Conservation (phyloP, 116 monocot species). For the Papilionanthe hybrid region DNA sequence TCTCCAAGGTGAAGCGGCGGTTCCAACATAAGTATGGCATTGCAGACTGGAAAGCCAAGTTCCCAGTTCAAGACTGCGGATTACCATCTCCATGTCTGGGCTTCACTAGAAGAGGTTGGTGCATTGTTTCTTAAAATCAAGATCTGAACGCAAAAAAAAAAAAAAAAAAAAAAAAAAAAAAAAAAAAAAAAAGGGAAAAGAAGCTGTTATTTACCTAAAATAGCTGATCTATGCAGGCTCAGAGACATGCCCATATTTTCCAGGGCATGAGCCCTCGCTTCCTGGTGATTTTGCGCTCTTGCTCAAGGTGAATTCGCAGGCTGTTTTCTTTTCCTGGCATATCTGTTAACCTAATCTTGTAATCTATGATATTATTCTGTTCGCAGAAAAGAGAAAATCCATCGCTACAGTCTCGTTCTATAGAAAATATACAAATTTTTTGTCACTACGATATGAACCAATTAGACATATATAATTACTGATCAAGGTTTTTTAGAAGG, state of each 20-base stretch:
- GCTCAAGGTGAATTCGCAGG: conserved; percentile 42
- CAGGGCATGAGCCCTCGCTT: conserved; percentile 63
- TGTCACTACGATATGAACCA: too few species aligned
- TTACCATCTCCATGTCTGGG: conserved; percentile 82
- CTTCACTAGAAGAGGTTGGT: conserved; percentile 58
- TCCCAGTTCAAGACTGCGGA: conserved; percentile 39
- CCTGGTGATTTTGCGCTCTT: conserved; percentile 52
- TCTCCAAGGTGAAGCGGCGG: background rate
- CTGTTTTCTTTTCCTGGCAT: too few species aligned
- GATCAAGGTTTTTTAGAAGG: too few species aligned
- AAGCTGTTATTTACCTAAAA: background rate
- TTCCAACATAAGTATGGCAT: conserved; percentile 10
- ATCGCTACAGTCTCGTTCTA: too few species aligned
- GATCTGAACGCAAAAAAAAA: too few species aligned
- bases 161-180: too few species aligned
- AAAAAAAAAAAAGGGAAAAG: too few species aligned
- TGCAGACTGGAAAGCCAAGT: background rate
- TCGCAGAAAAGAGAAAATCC: too few species aligned
- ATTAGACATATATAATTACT: too few species aligned
- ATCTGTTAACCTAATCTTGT: too few species aligned
- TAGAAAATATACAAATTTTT: too few species aligned
- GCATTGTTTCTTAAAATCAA: background rate
- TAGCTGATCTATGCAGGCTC: conserved; percentile 27
- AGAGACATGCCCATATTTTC: conserved; percentile 59
- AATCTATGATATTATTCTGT: too few species aligned